These are phyloP conservation scores for Discostella stelligeroides DNA, from an alignment of 108 stramenopile species.

Conservation along the genomic window DNA sequence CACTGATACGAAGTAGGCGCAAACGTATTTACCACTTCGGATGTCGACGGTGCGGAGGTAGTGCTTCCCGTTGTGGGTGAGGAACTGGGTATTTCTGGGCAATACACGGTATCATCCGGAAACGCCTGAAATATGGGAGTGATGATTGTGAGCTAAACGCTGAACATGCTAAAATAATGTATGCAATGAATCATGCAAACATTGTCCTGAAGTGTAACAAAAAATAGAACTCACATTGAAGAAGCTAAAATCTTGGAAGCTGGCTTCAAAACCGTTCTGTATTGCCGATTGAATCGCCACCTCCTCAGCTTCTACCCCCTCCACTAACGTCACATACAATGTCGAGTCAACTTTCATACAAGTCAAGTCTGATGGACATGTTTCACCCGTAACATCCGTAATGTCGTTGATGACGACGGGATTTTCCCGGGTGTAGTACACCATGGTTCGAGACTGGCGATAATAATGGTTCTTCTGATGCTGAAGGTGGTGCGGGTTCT, in stretches of 20 bases:
- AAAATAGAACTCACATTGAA: constrained; percentile 40
- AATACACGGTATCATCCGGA: background rate
- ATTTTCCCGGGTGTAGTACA: constrained; percentile 40
- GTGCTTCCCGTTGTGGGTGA: too few relatives aligned
- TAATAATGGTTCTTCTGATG: background rate
- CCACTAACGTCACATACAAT: constrained; percentile 56
- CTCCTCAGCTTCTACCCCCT: constrained; percentile 49
- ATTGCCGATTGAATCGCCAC: constrained; percentile 37
- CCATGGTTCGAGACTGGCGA: constrained; percentile 30
- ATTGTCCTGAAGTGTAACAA: too few relatives aligned
- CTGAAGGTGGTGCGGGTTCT: background rate
- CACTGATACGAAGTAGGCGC: too few relatives aligned
- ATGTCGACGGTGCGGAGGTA: too few relatives aligned
- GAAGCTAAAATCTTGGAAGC: constrained; percentile 55
- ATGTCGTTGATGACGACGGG: constrained; percentile 50
- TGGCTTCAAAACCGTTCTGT: constrained; percentile 37
- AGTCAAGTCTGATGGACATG: constrained; percentile 41
- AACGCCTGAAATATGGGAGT: background rate
- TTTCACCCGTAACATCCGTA: constrained; percentile 31
- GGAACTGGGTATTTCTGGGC: background rate
- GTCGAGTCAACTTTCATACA: constrained; percentile 47
- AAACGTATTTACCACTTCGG: too few relatives aligned
- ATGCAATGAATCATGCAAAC: constrained; percentile 2
- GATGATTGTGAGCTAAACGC: background rate
- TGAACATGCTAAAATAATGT: background rate